Evolutionary conservation across 208 protist genomes (phyloP).

Genomic region (Vickermania ingenoplastis): DNA sequence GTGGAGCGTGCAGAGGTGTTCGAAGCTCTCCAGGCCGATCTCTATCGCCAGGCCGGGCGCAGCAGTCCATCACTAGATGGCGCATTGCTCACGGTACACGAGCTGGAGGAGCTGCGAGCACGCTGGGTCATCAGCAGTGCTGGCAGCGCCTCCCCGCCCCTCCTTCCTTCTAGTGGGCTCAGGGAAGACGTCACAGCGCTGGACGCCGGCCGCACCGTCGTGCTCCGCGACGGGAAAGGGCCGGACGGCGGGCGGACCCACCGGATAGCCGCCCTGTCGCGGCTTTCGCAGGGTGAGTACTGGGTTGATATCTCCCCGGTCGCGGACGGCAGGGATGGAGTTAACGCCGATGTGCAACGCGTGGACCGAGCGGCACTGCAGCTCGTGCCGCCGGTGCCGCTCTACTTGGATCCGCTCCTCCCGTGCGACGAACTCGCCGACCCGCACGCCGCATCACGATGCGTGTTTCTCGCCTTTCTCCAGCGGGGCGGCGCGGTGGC

Average conservation of each 20-base stretch:
- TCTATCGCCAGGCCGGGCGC: background rate
- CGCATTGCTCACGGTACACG: conserved; percentile 8
- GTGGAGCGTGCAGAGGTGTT: conserved; percentile 1
- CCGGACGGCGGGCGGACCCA: background rate
- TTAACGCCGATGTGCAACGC: conserved; percentile 2
- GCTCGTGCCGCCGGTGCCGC: conserved; percentile 18
- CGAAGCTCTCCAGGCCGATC: background rate
- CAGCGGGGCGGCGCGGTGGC: conserved; percentile 2
- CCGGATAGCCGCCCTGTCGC: conserved; percentile 8
- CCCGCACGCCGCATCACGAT: conserved; percentile 35
- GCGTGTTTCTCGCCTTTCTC: conserved; percentile 34
- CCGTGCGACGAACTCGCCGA: conserved; percentile 46
- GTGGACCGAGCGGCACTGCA: conserved; percentile 25
- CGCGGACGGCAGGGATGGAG: background rate
- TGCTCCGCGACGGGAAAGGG: conserved; percentile 4
- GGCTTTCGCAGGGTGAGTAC: conserved; percentile 20
- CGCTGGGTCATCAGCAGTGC: conserved; percentile 62
- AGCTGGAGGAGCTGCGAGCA: conserved; percentile 36
- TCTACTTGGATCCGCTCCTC: conserved; percentile 44
- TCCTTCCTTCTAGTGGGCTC: background rate
- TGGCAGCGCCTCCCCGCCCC: conserved; percentile 12
- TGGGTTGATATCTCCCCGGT: conserved; percentile 27
- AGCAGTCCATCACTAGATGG: background rate
- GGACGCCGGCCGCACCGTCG: conserved; percentile 19
- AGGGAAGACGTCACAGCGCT: conserved; percentile 29